Conservation (phyloP, 202 grass and related monocot genomes). For the Setaria viridis region DNA sequence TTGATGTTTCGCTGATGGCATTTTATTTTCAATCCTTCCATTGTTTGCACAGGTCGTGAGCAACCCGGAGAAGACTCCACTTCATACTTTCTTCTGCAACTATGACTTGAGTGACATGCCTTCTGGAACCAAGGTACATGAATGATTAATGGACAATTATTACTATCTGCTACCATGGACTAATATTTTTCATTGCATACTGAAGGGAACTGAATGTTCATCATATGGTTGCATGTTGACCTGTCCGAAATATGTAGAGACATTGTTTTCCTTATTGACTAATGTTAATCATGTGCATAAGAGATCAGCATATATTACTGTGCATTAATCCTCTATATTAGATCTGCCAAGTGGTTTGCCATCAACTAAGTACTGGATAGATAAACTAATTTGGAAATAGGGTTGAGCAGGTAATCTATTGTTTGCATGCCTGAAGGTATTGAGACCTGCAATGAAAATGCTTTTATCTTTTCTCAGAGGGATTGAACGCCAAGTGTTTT, state of each 20-base stretch:
- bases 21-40: not conserved
- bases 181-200: constrained; percentile 2
- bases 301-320: constrained; percentile 11
- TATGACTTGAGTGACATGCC: constrained; percentile 99
- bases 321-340: not conserved
- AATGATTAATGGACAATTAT: constrained; percentile 20
- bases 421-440: not conserved
- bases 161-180: not conserved
- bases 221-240: not conserved
- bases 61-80: constrained; percentile 96
- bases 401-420: constrained; percentile 21
- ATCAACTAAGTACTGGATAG: constrained; percentile 1
- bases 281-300: constrained; percentile 26
- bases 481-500: not conserved
- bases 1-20: not conserved
- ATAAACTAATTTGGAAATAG: constrained; percentile 29
- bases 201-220: constrained; percentile 9
- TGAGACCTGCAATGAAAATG: not conserved
- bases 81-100: constrained; percentile 97
- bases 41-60: constrained; percentile 73
- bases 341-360: not conserved
- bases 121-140: constrained; percentile 83
- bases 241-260: not conserved
- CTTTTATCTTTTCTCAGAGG: constrained; percentile 9
- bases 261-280: not conserved